phyloP scores from a whole-genome alignment of 2,329 filamentous ascomycete species.

The Diaporthe destruens region DNA sequence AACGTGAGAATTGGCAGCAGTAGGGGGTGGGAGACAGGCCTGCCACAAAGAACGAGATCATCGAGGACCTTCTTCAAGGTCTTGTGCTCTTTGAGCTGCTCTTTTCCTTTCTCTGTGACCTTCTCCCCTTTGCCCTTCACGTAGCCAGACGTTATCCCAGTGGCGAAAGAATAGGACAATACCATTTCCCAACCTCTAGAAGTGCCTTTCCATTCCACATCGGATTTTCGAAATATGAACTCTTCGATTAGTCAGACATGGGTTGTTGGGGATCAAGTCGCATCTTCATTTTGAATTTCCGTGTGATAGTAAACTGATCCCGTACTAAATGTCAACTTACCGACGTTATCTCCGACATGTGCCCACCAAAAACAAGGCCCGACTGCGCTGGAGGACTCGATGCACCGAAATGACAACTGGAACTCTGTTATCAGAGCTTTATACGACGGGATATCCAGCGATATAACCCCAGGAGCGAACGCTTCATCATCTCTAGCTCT shows the following conservation, averaged over 20 bases:
- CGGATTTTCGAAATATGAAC: constrained; percentile 53
- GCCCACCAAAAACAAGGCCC: constrained; percentile 54
- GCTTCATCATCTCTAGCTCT: constrained; percentile 46
- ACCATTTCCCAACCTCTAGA: constrained; percentile 53
- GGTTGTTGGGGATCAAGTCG: fast-evolving
- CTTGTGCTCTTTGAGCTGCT: too few relatives aligned
- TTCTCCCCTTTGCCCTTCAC: constrained; percentile 43
- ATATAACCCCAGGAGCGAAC: constrained; percentile 48
- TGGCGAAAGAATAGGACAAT: constrained; percentile 49
- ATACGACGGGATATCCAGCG: constrained; percentile 45
- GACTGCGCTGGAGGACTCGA: constrained; percentile 50
- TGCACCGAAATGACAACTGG: constrained; percentile 47
- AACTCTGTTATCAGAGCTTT: constrained; percentile 47
- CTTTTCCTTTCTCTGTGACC: too few relatives aligned
- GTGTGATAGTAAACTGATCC: neutral
- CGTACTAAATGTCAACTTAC: constrained; percentile 40
- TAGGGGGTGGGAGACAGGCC: constrained; percentile 49
- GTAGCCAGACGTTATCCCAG: constrained; percentile 50
- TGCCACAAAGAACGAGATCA: constrained; percentile 47
- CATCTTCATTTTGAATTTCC: too few relatives aligned
- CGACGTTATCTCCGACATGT: constrained; percentile 47
- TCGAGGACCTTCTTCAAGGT: constrained; percentile 45
- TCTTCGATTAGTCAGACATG: constrained; percentile 40
- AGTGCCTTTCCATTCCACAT: constrained; percentile 48
- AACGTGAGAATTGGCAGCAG: constrained; percentile 51